phyloP scores from a whole-genome alignment of 2,329 filamentous ascomycete species.

The Emmonsiellopsis sp. region DNA sequence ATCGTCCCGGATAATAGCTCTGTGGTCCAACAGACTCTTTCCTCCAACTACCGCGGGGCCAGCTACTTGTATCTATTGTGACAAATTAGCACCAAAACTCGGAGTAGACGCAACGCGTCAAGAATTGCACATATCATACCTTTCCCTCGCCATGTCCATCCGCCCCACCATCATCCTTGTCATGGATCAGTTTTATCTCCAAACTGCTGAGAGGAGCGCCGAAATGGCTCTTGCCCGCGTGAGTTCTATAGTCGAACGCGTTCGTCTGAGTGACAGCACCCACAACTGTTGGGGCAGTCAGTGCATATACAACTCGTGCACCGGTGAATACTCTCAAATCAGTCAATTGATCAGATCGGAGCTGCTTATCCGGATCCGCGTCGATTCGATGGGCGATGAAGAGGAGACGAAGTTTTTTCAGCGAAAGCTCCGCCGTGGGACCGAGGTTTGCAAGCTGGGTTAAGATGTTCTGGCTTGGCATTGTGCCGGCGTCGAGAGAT shows the following conservation, averaged over 20 bases:
- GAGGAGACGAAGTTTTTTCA: conserved; percentile 69
- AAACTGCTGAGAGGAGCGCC: conserved; percentile 71
- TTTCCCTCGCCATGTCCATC: conserved; percentile 42
- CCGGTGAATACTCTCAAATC: conserved; percentile 75
- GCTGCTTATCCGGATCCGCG: conserved; percentile 47
- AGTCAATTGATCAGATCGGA: conserved; percentile 63
- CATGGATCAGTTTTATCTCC: conserved; percentile 58
- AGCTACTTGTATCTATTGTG: conserved; percentile 55
- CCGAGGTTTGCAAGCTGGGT: conserved; percentile 35
- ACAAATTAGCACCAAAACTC: not conserved
- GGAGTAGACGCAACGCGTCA: not conserved
- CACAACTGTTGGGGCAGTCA: conserved; percentile 74
- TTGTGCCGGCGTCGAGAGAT: conserved; percentile 61
- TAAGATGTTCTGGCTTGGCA: conserved; percentile 59
- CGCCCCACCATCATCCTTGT: conserved; percentile 34
- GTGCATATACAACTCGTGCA: conserved; percentile 73
- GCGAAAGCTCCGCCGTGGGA: conserved; percentile 31
- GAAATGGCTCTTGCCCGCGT: conserved; percentile 55
- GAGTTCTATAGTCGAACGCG: conserved; percentile 71
- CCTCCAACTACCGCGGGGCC: conserved; percentile 66
- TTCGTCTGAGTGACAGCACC: conserved; percentile 83
- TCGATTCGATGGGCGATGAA: conserved; percentile 68
- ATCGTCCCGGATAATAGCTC: conserved; percentile 60
- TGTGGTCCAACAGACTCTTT: conserved; percentile 54
- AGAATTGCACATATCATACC: conserved; percentile 32